These are phyloP conservation scores for Phlebiopsis flavidoalba DNA, from an alignment of 768 basidiomycete genomes.

Conservation along the genomic window DNA sequence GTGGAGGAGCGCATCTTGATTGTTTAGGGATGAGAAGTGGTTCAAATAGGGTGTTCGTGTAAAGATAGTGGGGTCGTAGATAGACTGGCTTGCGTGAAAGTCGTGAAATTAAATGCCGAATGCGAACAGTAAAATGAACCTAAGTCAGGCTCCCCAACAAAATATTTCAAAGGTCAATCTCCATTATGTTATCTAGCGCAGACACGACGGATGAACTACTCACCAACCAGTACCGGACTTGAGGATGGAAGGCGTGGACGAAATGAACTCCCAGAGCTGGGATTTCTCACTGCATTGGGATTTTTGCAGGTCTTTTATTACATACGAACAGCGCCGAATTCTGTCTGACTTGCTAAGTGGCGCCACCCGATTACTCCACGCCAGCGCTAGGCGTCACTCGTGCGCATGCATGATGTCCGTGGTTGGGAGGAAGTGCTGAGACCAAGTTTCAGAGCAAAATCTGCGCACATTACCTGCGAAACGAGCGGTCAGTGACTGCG, in stretches of 20 bases:
- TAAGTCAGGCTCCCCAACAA: background rate
- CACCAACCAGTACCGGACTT: constrained; percentile 6
- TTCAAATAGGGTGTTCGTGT: background rate
- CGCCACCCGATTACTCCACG: background rate
- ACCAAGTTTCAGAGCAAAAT: background rate
- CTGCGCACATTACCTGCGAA: background rate
- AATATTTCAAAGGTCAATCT: background rate
- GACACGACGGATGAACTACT: background rate
- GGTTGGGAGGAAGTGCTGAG: background rate
- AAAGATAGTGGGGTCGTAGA: background rate
- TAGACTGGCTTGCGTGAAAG: background rate
- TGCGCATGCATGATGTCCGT: background rate
- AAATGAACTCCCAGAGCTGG: constrained; percentile 1
- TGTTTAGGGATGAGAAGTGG: background rate
- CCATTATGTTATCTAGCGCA: background rate
- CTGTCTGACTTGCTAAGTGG: background rate
- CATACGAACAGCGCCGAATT: background rate
- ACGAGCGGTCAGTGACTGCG: background rate
- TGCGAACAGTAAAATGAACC: background rate
- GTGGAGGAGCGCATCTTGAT: background rate
- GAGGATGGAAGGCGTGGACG: background rate
- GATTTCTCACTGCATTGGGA: background rate
- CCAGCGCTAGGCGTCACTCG: background rate
- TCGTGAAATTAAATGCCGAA: background rate
- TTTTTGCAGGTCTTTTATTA: background rate